Percentiles rank a stretch among this genome's conserved stretches.
Evolutionary conservation across 2,329 filamentous ascomycete genomes (phyloP).

Genomic region (Daldinia sp.): DNA sequence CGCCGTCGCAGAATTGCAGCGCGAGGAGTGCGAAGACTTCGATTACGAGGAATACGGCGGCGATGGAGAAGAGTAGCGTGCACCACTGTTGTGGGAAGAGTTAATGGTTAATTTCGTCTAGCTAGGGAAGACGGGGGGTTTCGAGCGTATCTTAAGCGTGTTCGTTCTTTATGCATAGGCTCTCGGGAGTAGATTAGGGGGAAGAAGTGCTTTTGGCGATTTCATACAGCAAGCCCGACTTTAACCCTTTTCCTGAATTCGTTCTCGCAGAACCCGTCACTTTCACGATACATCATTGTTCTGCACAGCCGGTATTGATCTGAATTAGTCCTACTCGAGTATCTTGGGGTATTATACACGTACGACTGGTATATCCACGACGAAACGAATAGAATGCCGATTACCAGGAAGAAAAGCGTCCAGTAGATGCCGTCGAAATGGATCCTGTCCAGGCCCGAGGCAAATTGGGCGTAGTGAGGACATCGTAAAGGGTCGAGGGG

Average conservation of each 20-base stretch:
- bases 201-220: background rate
- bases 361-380: conserved; percentile 51
- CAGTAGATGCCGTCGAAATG: conserved; percentile 54
- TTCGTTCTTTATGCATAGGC: too few relatives aligned
- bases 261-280: conserved; percentile 46
- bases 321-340: background rate
- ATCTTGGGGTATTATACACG: conserved; percentile 3
- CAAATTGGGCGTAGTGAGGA: conserved; percentile 52
- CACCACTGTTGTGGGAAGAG: conserved; percentile 45
- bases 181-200: too few relatives aligned
- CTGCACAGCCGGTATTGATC: conserved; percentile 25
- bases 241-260: conserved; percentile 50
- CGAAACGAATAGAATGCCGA: conserved; percentile 49
- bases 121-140: background rate
- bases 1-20: conserved; percentile 67
- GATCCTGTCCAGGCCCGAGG: conserved; percentile 46
- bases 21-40: conserved; percentile 63
- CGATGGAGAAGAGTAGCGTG: conserved; percentile 54
- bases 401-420: conserved; percentile 51
- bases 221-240: conserved; percentile 49
- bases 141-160: background rate
- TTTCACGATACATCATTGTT: conserved; percentile 49
- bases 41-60: conserved; percentile 58
- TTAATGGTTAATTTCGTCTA: background rate
- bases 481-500: conserved; percentile 47